Evolutionary conservation across 1,284 basidiomycete species (phyloP), one percentile per base, ranked within the genome.

Genomic region (Porogramme epimiltina): DNA sequence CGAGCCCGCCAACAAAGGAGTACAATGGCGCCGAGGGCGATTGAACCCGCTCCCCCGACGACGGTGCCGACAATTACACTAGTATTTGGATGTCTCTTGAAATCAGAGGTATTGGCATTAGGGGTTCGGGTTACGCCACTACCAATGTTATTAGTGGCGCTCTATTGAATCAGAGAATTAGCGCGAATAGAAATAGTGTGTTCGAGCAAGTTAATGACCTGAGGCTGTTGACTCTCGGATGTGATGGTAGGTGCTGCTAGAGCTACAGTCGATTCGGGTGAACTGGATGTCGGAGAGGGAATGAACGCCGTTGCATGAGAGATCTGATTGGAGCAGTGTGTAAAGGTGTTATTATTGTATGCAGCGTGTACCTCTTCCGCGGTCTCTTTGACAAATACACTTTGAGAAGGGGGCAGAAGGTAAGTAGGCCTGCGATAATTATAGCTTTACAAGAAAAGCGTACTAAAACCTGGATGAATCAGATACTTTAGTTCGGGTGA

Each of bases 391-490:
- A 55, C 49, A n/a, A 25, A 62, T 2, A 59, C 52, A 20, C 59
- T 61, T n/a, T 31, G 8, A 31, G 13, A 31, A 8, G 6, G 13
- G 13, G 8, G n/a, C n/a, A 16, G n/a, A n/a, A n/a, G n/a, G n/a
- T 13, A 31, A 6, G 28, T 6, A 6, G 8, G 8, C 28, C 13
- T 31, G 28, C 8, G 8, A 31, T 31, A 6, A 6, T 9, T 9
- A 9, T 6, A 16, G 28, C 20, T n/a, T n/a, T n/a, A n/a, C n/a
- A n/a, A n/a, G 16, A 9, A n/a, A n/a, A 3, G 52, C 51, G 43
- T 31, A 56, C 55, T 56, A 56, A 36, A 33, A 56, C 50, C 55
- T 56, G 36, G n/a, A n/a, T n/a, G n/a, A n/a, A n/a, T 8, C 58
- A 52, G 31, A 42, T 40, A 16, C 13, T 6, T 31, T 6, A 31